Evolutionary conservation across 768 basidiomycete genomes (phyloP).

Genomic region (Chalciporus chontae): DNA sequence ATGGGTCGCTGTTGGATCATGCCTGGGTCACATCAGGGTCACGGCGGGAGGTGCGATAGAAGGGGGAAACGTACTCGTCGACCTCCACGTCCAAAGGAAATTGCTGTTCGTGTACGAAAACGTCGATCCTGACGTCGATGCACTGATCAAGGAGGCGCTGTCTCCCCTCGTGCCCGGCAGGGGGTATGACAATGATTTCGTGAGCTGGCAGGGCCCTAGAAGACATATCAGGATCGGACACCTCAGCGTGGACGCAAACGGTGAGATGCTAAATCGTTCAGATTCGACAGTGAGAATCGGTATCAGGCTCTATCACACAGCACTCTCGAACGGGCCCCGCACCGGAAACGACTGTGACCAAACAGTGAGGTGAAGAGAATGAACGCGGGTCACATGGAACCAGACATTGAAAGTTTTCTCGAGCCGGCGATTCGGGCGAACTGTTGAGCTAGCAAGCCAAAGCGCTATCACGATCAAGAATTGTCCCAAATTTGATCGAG

Average conservation of each 20-base stretch:
- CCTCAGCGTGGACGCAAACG: not conserved
- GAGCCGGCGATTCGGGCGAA: slow-evolving; percentile 13
- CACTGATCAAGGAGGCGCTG: slow-evolving; percentile 60
- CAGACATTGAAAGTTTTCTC: slow-evolving; percentile 6
- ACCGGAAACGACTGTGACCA: not conserved
- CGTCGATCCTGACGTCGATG: slow-evolving; percentile 50
- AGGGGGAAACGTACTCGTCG: slow-evolving; percentile 52
- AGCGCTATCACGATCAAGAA: slow-evolving; percentile 11
- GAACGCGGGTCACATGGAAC: slow-evolving; percentile 15
- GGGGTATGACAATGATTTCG: slow-evolving; percentile 52
- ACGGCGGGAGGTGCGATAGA: slow-evolving; percentile 6
- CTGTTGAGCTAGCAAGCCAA: slow-evolving; percentile 5
- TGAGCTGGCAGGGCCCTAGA: slow-evolving; percentile 37
- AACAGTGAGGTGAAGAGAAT: not conserved
- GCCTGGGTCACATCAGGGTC: slow-evolving; percentile 34
- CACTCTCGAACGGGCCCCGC: slow-evolving; percentile 13
- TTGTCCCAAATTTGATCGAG: slow-evolving; percentile 2
- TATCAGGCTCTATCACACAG: slow-evolving; percentile 12
- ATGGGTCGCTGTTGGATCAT: slow-evolving; percentile 63
- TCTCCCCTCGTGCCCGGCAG: slow-evolving; percentile 34
- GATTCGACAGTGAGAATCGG: not conserved
- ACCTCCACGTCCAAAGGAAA: slow-evolving; percentile 74
- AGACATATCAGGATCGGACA: slow-evolving; percentile 16
- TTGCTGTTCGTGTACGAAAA: slow-evolving; percentile 50
- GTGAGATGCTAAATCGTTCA: not conserved